Conservation (phyloP, 139 green algal genomes). For the Gonium pectorale region DNA sequence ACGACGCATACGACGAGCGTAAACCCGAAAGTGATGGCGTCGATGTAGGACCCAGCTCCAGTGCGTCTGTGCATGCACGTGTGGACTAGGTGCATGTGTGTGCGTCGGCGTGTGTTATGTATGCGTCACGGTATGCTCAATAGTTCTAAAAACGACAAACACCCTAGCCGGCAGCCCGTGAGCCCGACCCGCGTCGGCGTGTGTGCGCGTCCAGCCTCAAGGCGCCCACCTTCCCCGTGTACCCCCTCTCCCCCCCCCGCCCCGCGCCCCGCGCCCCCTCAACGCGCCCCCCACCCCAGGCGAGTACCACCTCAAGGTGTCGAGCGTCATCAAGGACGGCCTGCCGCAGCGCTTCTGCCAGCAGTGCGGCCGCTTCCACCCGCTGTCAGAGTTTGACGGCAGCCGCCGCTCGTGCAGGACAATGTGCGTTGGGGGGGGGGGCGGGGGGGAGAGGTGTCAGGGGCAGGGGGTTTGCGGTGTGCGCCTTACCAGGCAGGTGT, state of each 20-base stretch:
- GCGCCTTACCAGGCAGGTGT: no score
- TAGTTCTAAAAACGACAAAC: no score
- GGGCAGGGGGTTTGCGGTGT: not conserved
- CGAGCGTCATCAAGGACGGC: constrained; percentile 68
- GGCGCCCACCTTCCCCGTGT: not conserved
- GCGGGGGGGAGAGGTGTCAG: not conserved
- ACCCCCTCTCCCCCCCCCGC: not conserved
- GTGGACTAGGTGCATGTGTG: no score
- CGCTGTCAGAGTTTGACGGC: constrained; percentile 89
- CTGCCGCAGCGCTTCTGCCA: constrained; percentile 88
- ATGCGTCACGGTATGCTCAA: no score
- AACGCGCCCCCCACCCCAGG: not conserved
- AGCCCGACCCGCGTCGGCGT: no score
- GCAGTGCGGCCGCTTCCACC: constrained; percentile 92
- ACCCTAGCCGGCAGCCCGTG: no score
- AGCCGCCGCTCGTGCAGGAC: constrained; percentile 69
- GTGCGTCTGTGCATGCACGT: no score
- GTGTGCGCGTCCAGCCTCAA: no score
- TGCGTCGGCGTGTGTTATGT: no score
- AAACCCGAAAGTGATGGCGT: no score
- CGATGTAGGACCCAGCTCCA: no score
- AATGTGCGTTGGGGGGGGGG: constrained; percentile 26
- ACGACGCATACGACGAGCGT: no score
- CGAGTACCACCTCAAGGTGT: constrained; percentile 52
- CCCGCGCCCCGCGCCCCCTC: not conserved